Conservation (phyloP, 306 rosid species). For the Quercus gilva region DNA sequence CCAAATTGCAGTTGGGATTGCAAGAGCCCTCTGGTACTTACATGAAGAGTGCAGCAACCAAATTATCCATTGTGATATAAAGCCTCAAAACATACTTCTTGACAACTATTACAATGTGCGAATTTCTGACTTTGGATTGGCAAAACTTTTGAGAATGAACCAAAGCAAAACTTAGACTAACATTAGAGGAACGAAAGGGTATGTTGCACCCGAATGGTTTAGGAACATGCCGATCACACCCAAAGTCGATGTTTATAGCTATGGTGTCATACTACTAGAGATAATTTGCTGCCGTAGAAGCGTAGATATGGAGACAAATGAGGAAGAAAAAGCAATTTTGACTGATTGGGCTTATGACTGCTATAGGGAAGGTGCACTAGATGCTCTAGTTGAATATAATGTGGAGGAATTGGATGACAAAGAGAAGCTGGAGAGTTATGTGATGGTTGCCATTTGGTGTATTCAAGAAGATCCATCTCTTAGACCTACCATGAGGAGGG, state of each 20-base stretch:
- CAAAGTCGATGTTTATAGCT: conserved; percentile 32
- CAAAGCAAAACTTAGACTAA: conserved; percentile 2
- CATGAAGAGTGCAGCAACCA: conserved; percentile 28
- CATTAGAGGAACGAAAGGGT: conserved; percentile 24
- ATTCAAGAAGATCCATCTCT: conserved; percentile 29
- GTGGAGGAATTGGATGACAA: conserved; percentile 10
- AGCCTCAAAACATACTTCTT: conserved; percentile 34
- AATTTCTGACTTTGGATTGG: conserved; percentile 29
- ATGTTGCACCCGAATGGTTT: conserved; percentile 36
- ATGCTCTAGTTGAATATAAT: conserved; percentile 15
- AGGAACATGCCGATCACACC: conserved; percentile 4
- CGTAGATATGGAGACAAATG: background rate
- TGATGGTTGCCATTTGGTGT: conserved; percentile 33
- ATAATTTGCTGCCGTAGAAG: conserved; percentile 22
- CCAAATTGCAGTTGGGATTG: conserved; percentile 26
- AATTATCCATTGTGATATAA: conserved; percentile 31
- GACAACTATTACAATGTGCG: conserved; percentile 14
- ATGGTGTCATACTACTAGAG: conserved; percentile 23
- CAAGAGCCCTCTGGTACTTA: conserved; percentile 22
- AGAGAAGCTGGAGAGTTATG: conserved; percentile 19
- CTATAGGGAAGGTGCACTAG: background rate
- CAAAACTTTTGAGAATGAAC: conserved; percentile 19
- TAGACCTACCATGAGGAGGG: conserved; percentile 34
- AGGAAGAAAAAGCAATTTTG: conserved; percentile 1
- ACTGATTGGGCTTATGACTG: conserved; percentile 27